Conservation (phyloP, 495 filamentous ascomycete genomes). For the Aspergillus bertholletiae region DNA sequence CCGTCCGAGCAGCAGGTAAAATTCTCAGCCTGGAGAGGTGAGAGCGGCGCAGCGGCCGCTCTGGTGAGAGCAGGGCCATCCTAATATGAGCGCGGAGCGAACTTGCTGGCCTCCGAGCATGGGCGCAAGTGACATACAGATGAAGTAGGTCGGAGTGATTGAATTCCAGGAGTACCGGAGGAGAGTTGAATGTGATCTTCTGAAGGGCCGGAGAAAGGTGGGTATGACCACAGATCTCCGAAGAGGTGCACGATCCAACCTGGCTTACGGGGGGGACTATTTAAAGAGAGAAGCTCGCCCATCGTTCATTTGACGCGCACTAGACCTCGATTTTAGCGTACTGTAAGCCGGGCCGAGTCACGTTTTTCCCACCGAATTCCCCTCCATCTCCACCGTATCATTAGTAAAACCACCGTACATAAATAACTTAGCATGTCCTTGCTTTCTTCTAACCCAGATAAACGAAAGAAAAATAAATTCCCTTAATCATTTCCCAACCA, state of each 20-base stretch:
- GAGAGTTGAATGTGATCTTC: neutral
- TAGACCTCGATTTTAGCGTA: neutral
- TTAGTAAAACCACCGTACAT: too few species aligned
- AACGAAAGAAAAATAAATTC: too few species aligned
- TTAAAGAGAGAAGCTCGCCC: neutral
- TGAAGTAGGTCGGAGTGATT: too few species aligned
- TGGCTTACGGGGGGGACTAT: neutral
- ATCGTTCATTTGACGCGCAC: neutral
- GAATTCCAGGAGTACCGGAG: neutral
- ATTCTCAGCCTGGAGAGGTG: neutral
- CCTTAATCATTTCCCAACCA: too few species aligned
- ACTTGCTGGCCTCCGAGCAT: too few species aligned
- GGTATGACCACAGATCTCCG: neutral
- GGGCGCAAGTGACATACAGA: neutral
- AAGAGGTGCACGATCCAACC: neutral
- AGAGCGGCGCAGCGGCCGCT: neutral
- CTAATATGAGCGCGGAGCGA: neutral
- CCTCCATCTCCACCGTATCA: neutral
- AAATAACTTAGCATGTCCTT: too few species aligned
- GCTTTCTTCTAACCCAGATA: too few species aligned
- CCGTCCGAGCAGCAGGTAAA: neutral
- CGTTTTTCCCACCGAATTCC: neutral
- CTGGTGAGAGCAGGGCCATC: neutral
- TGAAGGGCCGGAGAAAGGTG: neutral
- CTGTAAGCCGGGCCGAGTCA: too few species aligned